phyloP scores from a whole-genome alignment of 495 filamentous ascomycete genomes.

The Penicillium crystallinum region DNA sequence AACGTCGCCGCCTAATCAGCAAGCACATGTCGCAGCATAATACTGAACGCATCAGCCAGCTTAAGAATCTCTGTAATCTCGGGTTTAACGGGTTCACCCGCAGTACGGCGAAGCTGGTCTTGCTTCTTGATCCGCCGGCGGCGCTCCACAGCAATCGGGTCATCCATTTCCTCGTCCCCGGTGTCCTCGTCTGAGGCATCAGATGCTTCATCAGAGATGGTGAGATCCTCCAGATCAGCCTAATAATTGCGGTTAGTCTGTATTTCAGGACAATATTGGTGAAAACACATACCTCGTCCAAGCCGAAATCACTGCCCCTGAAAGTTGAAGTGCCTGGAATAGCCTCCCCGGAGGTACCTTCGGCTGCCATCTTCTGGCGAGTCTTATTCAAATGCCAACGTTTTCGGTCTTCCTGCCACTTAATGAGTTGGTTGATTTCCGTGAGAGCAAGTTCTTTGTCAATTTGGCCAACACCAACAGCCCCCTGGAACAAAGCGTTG shows the following conservation, averaged over 20 bases:
- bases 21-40: conserved; percentile 80
- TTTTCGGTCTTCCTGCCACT: conserved; percentile 92
- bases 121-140: conserved; percentile 66
- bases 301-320: conserved; percentile 75
- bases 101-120: conserved; percentile 72
- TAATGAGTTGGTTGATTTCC: conserved; percentile 79
- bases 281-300: conserved; percentile 59
- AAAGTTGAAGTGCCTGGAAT: conserved; percentile 55
- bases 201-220: conserved; percentile 66
- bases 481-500: conserved; percentile 83
- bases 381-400: conserved; percentile 98
- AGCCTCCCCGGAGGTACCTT: conserved; percentile 47
- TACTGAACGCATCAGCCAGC: conserved; percentile 70
- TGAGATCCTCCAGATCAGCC: conserved; percentile 76
- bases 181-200: conserved; percentile 61
- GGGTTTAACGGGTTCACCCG: conserved; percentile 89
- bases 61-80: conserved; percentile 70
- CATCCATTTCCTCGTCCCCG: conserved; percentile 65
- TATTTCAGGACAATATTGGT: not conserved
- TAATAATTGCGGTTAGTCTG: conserved; percentile 18
- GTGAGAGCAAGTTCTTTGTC: conserved; percentile 65
- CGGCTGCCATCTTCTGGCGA: conserved; percentile 95
- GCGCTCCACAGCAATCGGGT: conserved; percentile 84
- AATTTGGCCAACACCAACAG: conserved; percentile 58
- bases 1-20: conserved; percentile 51